Base-by-base conservation (phyloP, 306 rosid species). In the Lathyrus aphaca region DNA sequence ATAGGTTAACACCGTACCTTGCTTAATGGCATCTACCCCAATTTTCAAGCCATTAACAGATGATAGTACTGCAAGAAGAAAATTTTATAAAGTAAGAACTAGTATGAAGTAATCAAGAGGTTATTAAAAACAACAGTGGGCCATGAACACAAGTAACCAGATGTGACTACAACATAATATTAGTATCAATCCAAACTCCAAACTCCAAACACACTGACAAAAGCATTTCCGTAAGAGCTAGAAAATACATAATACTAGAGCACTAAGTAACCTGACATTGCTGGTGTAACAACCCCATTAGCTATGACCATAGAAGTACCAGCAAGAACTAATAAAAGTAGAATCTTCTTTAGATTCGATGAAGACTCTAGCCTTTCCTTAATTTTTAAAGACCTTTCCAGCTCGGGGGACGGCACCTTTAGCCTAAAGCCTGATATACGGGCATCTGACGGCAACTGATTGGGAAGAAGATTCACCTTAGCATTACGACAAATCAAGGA, bases 221-320 rank as follows among this genome's bases (percentile, higher is more conserved):
- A 73, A 66, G 59, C 3, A 69, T 56, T 75, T 68, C 68, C 14
- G 50, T 55, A 71, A 42, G 67, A 73, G 45, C 16, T 50, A 51
- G 7, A 51, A 48, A 74, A 43, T 45, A 66, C 35, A 71, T 5
- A 27, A 50, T 45, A 50, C 25, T 49, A 70, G 46, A 66, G 69
- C 69, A 70, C 32, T 38, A 18, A 66, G 39, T 73, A 63, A 91
- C 92, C 95, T 79, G 96, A 95, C 99, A 95, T 91, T 27, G 87
- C 99, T 56, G 99, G 96, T 10, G 97, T 95, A 72, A 95, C 88
- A 75, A 91, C 97, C 66, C 97, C 99, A 61, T 95, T 93, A 68
- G 99, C 97, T 83, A 95, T 87, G 71, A 95, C 99, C 99, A 95
- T 95, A 53, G 97, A 69, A 76, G 97, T 95, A 69, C 99, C 99